Evolutionary conservation across 768 basidiomycete genomes (phyloP).

Genomic region (Phlebiopsis flavidoalba): DNA sequence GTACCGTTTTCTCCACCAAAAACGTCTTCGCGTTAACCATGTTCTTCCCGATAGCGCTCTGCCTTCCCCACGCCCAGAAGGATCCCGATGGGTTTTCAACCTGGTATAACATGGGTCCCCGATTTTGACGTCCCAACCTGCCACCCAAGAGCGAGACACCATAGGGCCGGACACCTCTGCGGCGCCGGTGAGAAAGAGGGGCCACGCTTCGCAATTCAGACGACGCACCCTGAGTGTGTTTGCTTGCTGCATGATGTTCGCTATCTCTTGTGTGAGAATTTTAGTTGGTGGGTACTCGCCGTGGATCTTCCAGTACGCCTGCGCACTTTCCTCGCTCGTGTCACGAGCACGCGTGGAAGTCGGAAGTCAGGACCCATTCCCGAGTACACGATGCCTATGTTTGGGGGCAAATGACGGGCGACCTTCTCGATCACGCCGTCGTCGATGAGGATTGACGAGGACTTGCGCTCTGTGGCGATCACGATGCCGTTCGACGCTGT

Average conservation of each 20-base stretch:
- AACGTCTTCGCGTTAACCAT: slow-evolving; percentile 99
- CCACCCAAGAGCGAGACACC: slow-evolving; percentile 96
- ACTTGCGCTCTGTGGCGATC: slow-evolving; percentile 99
- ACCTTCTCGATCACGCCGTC: slow-evolving; percentile 98
- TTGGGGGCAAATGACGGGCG: slow-evolving; percentile 86
- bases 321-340: slow-evolving; percentile 96
- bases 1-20: slow-evolving; percentile 94
- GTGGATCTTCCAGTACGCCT: slow-evolving; percentile 99
- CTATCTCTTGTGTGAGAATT: slow-evolving; percentile 94
- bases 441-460: slow-evolving; percentile 95
- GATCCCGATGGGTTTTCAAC: slow-evolving; percentile 96
- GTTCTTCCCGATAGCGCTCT: slow-evolving; percentile 99
- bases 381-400: slow-evolving; percentile 99
- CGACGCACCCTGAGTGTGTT: slow-evolving; percentile 92
- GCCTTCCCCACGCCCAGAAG: slow-evolving; percentile 99
- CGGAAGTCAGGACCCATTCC: slow-evolving; percentile 99
- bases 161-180: slow-evolving; percentile 97
- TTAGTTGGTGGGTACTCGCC: slow-evolving; percentile 97
- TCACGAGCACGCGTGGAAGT: slow-evolving; percentile 87
- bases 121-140: slow-evolving; percentile 82
- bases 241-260: slow-evolving; percentile 97
- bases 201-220: slow-evolving; percentile 5
- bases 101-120: slow-evolving; percentile 97
- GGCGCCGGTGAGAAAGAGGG: slow-evolving; percentile 19
- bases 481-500: slow-evolving; percentile 98